Conservation (phyloP, 2,329 filamentous ascomycete genomes). For the Pestalotiopsis fici region DNA sequence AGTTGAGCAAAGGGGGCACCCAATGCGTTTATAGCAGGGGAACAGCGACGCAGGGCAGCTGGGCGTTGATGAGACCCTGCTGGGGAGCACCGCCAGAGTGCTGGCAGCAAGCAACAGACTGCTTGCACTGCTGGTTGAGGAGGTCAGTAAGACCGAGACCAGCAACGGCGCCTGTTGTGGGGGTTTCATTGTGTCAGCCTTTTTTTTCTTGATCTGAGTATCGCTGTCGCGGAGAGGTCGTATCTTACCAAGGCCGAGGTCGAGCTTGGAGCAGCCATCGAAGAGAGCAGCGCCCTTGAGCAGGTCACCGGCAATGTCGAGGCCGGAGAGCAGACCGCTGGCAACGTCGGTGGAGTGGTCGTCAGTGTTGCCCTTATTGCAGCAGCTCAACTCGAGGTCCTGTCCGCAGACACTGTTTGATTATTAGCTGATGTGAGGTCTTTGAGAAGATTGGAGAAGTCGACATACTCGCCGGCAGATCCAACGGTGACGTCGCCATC, state of each 20-base stretch:
- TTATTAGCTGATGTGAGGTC: background rate
- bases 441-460: background rate
- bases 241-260: conserved; percentile 24
- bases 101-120: conserved; percentile 33
- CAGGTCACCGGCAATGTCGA: conserved; percentile 19
- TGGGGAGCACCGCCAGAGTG: conserved; percentile 9
- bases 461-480: conserved; percentile 18
- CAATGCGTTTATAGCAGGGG: conserved; percentile 25
- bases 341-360: conserved; percentile 21
- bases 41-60: conserved; percentile 30
- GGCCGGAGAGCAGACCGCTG: background rate
- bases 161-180: conserved; percentile 12
- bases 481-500: conserved; percentile 26
- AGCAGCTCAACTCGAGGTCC: conserved; percentile 32
- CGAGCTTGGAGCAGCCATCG: conserved; percentile 30
- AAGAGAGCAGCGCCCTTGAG: conserved; percentile 26
- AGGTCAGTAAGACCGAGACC: conserved; percentile 23
- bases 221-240: background rate
- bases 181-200: conserved; percentile 1
- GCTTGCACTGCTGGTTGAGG: conserved; percentile 29
- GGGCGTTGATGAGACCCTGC: conserved; percentile 30
- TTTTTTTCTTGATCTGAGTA: no score
- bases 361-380: conserved; percentile 28
- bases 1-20: no score
- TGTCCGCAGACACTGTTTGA: conserved; percentile 24